A percentile compares a stretch with the other conserved stretches of the same genome.
These are phyloP conservation scores for Ceratocystis cubensis DNA, from an alignment of 2,329 filamentous ascomycete species.

Conservation along the genomic window DNA sequence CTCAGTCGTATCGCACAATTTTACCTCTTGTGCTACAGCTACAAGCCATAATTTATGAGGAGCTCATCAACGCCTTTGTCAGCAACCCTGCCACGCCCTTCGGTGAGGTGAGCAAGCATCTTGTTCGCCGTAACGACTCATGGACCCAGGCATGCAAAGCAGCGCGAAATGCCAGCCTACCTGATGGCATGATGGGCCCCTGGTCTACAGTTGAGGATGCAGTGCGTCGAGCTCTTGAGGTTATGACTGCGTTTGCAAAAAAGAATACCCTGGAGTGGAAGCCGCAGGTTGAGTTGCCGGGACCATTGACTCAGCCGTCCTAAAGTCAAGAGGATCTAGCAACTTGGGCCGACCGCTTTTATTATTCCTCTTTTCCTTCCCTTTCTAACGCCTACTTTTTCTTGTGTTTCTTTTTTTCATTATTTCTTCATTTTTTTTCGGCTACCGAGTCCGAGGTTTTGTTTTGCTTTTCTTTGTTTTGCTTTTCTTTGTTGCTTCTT, in stretches of 20 bases:
- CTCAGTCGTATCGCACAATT: constrained; percentile 30
- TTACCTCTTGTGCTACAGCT: constrained; percentile 34
- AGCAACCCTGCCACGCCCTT: constrained; percentile 26
- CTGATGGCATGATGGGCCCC: constrained; percentile 27
- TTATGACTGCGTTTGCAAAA: constrained; percentile 35
- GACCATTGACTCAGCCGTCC: not conserved
- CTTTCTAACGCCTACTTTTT: not conserved
- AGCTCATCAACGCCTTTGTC: constrained; percentile 32
- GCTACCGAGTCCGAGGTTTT: not conserved
- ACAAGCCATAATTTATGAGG: constrained; percentile 35
- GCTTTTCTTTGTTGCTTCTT: not conserved
- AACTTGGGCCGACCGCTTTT: not conserved
- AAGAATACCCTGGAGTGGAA: constrained; percentile 37
- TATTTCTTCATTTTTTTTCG: not conserved
- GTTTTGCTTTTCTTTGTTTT: not conserved
- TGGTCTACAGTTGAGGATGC: constrained; percentile 37
- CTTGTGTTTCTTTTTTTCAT: constrained; percentile 1
- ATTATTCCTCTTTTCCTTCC: not conserved
- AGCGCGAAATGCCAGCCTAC: constrained; percentile 10
- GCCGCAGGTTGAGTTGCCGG: constrained; percentile 38
- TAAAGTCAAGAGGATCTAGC: not conserved
- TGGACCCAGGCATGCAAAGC: constrained; percentile 27
- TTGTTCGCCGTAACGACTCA: constrained; percentile 18
- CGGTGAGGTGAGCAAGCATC: constrained; percentile 24
- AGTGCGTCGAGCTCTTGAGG: constrained; percentile 29